Evolutionary conservation across 2,329 filamentous ascomycete species (phyloP).

Genomic region (Aotearoamyces nothofagi): DNA sequence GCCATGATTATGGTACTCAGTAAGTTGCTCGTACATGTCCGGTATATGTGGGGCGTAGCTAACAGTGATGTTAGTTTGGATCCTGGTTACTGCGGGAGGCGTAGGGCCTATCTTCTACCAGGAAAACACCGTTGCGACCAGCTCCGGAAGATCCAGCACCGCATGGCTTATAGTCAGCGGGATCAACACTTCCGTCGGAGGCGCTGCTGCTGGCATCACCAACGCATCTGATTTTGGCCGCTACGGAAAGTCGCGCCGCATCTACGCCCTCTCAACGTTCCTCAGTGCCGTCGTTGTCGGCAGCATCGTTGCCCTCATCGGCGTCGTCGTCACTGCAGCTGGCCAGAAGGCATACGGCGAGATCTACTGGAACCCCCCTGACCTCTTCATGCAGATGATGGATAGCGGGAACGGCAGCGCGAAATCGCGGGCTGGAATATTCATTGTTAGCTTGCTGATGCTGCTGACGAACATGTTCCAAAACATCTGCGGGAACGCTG

Average conservation of each 20-base stretch:
- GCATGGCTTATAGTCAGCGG: conserved; percentile 30
- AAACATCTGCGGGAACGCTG: conserved; percentile 30
- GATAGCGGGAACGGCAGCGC: conserved; percentile 22
- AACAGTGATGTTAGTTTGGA: too few relatives aligned
- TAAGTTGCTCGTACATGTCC: too few relatives aligned
- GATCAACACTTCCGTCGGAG: conserved; percentile 26
- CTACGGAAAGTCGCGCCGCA: too few relatives aligned
- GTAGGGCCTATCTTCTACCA: conserved; percentile 28
- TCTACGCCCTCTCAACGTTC: conserved; percentile 26
- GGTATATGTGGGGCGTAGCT: neutral
- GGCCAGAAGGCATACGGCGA: conserved; percentile 33
- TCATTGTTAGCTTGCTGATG: conserved; percentile 28
- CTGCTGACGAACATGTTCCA: conserved; percentile 29
- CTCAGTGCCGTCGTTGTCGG: conserved; percentile 24
- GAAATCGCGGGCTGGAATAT: conserved; percentile 26
- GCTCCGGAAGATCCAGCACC: conserved; percentile 20
- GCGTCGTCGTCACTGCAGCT: conserved; percentile 34
- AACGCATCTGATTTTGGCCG: conserved; percentile 29
- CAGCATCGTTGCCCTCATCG: conserved; percentile 23
- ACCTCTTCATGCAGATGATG: conserved; percentile 27
- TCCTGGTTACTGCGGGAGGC: conserved; percentile 30
- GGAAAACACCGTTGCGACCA: conserved; percentile 20
- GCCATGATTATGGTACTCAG: too few relatives aligned
- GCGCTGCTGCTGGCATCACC: conserved; percentile 25
- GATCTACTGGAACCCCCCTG: conserved; percentile 29